phyloP scores from a whole-genome alignment of 2,329 filamentous ascomycete species.

The Colletotrichum tropicale region DNA sequence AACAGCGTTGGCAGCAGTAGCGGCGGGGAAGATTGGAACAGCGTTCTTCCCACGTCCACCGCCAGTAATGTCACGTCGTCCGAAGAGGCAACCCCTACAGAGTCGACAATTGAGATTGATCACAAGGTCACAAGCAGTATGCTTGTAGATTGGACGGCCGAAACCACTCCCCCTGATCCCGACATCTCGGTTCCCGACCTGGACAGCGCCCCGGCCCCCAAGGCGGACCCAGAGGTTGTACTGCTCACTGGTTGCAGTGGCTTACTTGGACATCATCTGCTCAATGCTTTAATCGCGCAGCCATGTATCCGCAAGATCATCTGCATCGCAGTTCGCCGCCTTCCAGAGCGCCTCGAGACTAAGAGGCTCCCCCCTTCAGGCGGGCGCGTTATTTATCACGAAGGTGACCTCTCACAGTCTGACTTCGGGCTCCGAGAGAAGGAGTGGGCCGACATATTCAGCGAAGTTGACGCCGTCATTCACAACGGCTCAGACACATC shows the following conservation, averaged over 20 bases:
- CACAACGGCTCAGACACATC: not conserved
- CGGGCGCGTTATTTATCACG: slow-evolving; percentile 15
- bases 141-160: not conserved
- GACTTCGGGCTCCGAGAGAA: not conserved
- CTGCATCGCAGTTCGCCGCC: not conserved
- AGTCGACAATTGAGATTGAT: not conserved
- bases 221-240: not conserved
- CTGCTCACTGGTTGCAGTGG: not conserved
- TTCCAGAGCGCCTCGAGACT: not conserved
- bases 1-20: slow-evolving; percentile 24
- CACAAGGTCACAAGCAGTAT: not conserved
- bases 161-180: not conserved
- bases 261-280: not conserved
- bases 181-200: not conserved
- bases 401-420: slow-evolving; percentile 28
- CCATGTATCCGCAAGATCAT: not conserved
- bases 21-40: not conserved
- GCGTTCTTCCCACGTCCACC: not conserved
- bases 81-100: not conserved
- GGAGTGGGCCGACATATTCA: not conserved
- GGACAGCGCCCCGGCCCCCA: not conserved
- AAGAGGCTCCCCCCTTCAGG: not conserved
- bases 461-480: not conserved
- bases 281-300: not conserved
- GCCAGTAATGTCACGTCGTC: not conserved